A percentile compares a stretch with the other conserved stretches of the same genome.
Evolutionary conservation across 768 basidiomycete genomes (phyloP).

Genomic region (Vararia minispora): DNA sequence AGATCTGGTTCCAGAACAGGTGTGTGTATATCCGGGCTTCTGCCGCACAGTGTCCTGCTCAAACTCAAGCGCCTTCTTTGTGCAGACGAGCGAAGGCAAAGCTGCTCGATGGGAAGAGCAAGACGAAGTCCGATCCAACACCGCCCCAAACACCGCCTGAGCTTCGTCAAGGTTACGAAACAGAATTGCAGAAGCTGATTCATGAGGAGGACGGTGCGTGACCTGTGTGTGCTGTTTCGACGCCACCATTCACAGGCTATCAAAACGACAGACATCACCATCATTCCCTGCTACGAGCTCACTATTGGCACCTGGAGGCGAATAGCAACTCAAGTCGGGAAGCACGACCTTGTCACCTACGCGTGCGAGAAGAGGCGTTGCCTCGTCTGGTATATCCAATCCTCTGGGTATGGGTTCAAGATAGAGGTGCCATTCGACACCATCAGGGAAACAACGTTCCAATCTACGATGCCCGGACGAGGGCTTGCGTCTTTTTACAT

Average conservation of each 20-base stretch:
- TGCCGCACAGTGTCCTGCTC: conserved; percentile 1
- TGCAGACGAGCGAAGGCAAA: conserved; percentile 75
- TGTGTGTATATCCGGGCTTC: conserved; percentile 18
- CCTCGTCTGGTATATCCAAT: conserved; percentile 72
- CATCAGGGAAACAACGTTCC: conserved; percentile 48
- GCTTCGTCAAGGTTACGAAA: conserved; percentile 39
- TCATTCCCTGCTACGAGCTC: conserved; percentile 68
- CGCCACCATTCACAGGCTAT: neutral
- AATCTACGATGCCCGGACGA: conserved; percentile 39
- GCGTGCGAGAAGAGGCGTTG: conserved; percentile 55
- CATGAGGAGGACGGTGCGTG: conserved; percentile 69
- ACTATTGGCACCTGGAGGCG: conserved; percentile 74
- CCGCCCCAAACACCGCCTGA: conserved; percentile 42
- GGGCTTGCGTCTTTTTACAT: conserved; percentile 56
- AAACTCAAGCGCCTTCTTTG: neutral
- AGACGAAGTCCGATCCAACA: conserved; percentile 25
- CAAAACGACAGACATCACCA: conserved; percentile 48
- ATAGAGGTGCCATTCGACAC: conserved; percentile 71
- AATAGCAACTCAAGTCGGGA: conserved; percentile 40
- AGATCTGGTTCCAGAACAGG: conserved; percentile 89
- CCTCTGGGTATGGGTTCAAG: conserved; percentile 65
- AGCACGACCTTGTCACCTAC: conserved; percentile 67
- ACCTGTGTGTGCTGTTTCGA: conserved; percentile 1
- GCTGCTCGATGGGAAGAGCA: conserved; percentile 48
- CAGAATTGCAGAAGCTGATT: conserved; percentile 51